Base-by-base conservation (phyloP, 441 rosid species). In the Adansonia grandidieri region DNA sequence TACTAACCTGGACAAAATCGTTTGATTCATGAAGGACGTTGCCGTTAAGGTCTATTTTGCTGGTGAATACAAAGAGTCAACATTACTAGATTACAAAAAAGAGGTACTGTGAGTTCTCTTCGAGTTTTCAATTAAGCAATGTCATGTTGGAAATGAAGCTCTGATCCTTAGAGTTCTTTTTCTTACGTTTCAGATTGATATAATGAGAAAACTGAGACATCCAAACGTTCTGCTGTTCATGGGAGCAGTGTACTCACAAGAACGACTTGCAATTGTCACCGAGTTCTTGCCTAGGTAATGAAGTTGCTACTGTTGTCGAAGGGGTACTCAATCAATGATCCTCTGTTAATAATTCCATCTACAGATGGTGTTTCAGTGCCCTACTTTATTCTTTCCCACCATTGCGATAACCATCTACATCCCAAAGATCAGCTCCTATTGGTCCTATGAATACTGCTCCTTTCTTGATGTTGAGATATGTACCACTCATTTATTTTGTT, bases 201-300 rank as follows among this genome's bases (percentile, higher is more conserved):
- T 95, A 60, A 92, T 95, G 97, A 92, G 85, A 86, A 93, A 85
- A 81, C 81, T 95, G 71, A 89, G 98, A 82, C 97, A 95, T 85
- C 97, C 98, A 9, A 93, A 95, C 79, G 97, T 93, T 14, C 79
- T 95, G 79, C 84, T 95, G 58, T 92, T 93, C 85, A 95, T 95
- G 97, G 98, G 98, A 87, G 97, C 97, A 5, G 92, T 93, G 40
- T 86, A 91, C 81, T 88, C 97, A 2, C 87, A 86, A 22, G 91
- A 93, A 83, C 86, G 85, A 74, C 87, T 89, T 72, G 98, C 94
- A 71, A 90, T 95, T 71, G 90, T 91, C 82, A 92, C 96, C 47
- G 98, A 95, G 85, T 92, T 86, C 75, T 61, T 93, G 79, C 94
- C 96, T 64, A 93, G 98, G 98, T 93, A 82, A 80, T 72, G 75